Percentiles rank a stretch among this genome's conserved stretches.
These are phyloP conservation scores for Apiotrichum sp. DNA, from an alignment of 1,284 basidiomycete genomes.

Conservation along the genomic window DNA sequence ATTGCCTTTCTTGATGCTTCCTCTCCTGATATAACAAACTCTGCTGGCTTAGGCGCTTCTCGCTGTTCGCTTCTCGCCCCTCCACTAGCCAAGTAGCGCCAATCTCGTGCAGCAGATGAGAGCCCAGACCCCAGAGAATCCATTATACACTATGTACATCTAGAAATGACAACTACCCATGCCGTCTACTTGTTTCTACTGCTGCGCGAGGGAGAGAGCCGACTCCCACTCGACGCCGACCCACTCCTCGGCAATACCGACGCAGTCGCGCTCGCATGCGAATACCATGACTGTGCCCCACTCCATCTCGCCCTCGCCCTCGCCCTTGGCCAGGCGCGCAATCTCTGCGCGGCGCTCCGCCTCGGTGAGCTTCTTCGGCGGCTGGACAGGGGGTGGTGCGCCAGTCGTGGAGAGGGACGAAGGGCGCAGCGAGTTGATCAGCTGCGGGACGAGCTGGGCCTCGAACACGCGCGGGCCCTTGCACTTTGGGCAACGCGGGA, in stretches of 20 bases:
- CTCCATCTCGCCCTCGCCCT: constrained; percentile 41
- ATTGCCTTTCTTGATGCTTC: too few species aligned
- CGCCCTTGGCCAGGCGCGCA: constrained; percentile 25
- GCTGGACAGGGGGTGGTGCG: not conserved
- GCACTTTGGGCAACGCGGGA: constrained; percentile 40
- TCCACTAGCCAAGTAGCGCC: too few species aligned
- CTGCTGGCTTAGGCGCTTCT: too few species aligned
- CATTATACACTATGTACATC: not conserved
- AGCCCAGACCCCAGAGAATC: too few species aligned
- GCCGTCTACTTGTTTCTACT: not conserved
- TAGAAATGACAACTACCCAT: not conserved
- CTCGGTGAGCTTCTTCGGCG: constrained; percentile 22
- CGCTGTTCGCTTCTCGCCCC: too few species aligned
- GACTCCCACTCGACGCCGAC: constrained; percentile 48
- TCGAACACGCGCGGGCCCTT: constrained; percentile 41
- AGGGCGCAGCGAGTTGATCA: constrained; percentile 41
- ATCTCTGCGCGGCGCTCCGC: constrained; percentile 40
- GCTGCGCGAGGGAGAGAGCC: not conserved
- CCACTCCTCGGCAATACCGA: constrained; percentile 45
- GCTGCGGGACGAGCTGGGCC: constrained; percentile 45
- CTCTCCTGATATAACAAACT: too few species aligned
- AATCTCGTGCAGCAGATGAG: too few species aligned
- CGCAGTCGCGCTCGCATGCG: constrained; percentile 44
- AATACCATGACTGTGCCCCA: constrained; percentile 47
- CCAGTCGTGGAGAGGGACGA: constrained; percentile 22